Evolutionary conservation across 176 grass and related monocot genomes (phyloP).

Genomic region (Aegilops longissima): DNA sequence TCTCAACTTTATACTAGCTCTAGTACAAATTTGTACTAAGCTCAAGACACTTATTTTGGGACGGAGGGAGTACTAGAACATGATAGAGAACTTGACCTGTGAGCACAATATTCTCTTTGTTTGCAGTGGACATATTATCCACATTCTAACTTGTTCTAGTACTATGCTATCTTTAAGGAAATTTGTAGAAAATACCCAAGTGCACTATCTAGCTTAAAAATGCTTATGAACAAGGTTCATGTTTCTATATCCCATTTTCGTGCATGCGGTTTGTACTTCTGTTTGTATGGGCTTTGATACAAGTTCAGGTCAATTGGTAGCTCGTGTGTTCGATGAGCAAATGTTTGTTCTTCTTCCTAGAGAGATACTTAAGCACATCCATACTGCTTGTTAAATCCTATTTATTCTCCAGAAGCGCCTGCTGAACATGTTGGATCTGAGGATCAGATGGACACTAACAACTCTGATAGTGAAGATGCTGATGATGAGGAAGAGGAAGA

Average conservation of each 20-base stretch:
- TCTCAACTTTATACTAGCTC: too few species aligned
- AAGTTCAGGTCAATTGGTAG: background rate
- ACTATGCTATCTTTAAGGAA: background rate
- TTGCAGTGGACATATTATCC: background rate
- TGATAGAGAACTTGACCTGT: background rate
- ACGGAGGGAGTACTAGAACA: too few species aligned
- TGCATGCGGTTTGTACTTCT: constrained; percentile 5
- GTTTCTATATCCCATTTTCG: background rate
- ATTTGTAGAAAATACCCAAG: background rate
- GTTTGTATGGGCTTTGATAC: constrained; percentile 7
- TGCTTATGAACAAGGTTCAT: background rate
- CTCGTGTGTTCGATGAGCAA: background rate
- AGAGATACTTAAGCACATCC: constrained; percentile 8
- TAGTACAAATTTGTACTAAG: too few species aligned
- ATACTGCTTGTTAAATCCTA: constrained; percentile 14
- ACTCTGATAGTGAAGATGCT: constrained; percentile 54
- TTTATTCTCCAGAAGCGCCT: constrained; percentile 30
- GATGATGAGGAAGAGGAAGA: constrained; percentile 65
- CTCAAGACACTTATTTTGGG: too few species aligned
- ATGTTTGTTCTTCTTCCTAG: constrained; percentile 1
- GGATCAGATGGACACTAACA: constrained; percentile 47
- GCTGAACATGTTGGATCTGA: constrained; percentile 27
- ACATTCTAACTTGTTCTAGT: constrained; percentile 1
- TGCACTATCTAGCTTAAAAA: background rate
- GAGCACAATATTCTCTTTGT: background rate